Conservation (phyloP, 129 eudicot genomes). For the Helianthus tuberosus region DNA sequence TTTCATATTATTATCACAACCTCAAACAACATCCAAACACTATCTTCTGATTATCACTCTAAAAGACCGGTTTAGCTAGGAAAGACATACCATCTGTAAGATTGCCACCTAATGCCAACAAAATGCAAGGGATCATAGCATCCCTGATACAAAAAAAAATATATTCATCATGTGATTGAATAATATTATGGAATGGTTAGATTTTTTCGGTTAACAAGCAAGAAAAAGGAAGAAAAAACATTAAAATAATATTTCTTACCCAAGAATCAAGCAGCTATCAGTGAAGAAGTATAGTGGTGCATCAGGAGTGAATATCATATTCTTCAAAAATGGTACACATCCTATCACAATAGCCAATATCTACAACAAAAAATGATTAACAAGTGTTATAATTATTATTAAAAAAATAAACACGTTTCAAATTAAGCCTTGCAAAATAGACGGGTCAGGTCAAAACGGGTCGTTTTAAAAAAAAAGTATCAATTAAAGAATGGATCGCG, state of each 20-base stretch:
- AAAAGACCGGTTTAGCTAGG: neutral
- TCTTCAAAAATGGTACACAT: constrained; percentile 72
- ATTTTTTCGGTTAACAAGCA: constrained; percentile 1
- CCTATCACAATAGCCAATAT: constrained; percentile 82
- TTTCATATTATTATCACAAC: neutral
- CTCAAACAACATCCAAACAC: neutral
- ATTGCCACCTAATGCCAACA: constrained; percentile 96
- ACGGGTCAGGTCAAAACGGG: neutral
- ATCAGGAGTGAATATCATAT: constrained; percentile 78
- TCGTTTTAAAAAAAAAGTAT: neutral
- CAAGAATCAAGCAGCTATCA: constrained; percentile 96
- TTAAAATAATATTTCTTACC: constrained; percentile 48
- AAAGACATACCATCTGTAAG: constrained; percentile 72
- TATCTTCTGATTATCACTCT: constrained; percentile 7
- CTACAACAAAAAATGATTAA: constrained; percentile 46
- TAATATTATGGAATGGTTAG: neutral
- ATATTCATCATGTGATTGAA: neutral
- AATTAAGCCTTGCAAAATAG: neutral
- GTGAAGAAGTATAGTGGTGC: constrained; percentile 96
- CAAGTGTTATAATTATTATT: neutral
- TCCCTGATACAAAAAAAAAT: constrained; percentile 52
- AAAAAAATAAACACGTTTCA: neutral
- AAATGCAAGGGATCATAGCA: constrained; percentile 98
- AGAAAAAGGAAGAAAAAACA: neutral
- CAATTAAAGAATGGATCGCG: neutral